Conservation (phyloP, 768 basidiomycete genomes). For the Leccinum truebloodii region DNA sequence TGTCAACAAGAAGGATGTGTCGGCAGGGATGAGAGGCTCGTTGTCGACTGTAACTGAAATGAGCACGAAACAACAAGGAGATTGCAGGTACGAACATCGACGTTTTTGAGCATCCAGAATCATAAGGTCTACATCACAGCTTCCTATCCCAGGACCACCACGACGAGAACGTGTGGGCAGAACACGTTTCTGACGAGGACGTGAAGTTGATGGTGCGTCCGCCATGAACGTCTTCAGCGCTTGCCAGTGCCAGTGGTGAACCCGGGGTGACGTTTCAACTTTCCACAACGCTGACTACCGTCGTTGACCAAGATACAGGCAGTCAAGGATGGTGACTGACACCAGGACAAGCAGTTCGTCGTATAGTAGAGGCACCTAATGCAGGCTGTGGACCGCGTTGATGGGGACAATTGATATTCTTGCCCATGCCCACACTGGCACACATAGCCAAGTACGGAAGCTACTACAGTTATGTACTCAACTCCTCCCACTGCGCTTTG, state of each 20-base stretch:
- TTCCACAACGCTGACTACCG: constrained; percentile 7
- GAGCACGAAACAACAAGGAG: constrained; percentile 19
- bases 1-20: constrained; percentile 69
- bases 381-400: constrained; percentile 13
- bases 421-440: background rate
- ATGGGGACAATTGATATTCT: background rate
- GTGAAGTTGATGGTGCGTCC: constrained; percentile 36
- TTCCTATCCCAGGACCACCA: constrained; percentile 80
- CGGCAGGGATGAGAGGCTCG: constrained; percentile 67
- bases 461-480: background rate
- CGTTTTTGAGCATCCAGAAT: constrained; percentile 80
- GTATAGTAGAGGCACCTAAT: constrained; percentile 11
- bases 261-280: constrained; percentile 8
- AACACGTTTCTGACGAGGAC: constrained; percentile 70
- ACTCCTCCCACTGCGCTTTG: background rate
- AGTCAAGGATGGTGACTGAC: constrained; percentile 3
- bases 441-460: background rate
- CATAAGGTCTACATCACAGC: constrained; percentile 76
- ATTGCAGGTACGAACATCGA: constrained; percentile 55
- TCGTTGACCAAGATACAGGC: background rate
- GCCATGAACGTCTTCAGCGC: constrained; percentile 28
- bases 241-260: constrained; percentile 8
- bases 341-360: constrained; percentile 6
- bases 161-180: constrained; percentile 80
- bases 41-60: constrained; percentile 55